Evolutionary conservation across 352 stramenopile species (phyloP).

Genomic region (Phytophthora syringae): DNA sequence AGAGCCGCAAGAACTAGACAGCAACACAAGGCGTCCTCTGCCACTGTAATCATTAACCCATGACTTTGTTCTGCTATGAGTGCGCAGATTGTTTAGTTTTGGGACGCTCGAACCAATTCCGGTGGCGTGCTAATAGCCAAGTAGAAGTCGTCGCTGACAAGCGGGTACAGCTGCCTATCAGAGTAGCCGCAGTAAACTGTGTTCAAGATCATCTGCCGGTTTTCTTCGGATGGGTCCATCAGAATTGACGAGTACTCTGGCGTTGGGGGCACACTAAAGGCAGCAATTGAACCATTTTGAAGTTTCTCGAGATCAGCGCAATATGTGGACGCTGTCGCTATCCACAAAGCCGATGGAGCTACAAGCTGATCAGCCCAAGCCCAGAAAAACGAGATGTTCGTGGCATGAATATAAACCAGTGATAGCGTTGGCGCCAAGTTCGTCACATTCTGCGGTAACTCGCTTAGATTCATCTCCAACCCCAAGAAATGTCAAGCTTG

Average conservation of each 20-base stretch:
- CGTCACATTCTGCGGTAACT: constrained; percentile 24
- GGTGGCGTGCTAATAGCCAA: constrained; percentile 13
- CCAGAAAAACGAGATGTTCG: constrained; percentile 22
- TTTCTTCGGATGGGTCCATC: constrained; percentile 17
- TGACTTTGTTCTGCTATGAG: too few relatives aligned
- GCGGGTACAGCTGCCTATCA: background rate
- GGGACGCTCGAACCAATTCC: background rate
- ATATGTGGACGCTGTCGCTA: constrained; percentile 9
- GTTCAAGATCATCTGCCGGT: constrained; percentile 1
- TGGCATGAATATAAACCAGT: background rate
- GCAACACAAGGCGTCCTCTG: background rate
- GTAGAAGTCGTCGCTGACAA: constrained; percentile 5
- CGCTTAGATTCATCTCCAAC: constrained; percentile 9
- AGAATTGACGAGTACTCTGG: constrained; percentile 13
- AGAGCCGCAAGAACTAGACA: constrained; percentile 71
- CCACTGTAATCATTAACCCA: constrained; percentile 36
- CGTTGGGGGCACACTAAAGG: constrained; percentile 2
- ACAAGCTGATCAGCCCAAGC: constrained; percentile 8
- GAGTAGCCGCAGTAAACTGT: background rate
- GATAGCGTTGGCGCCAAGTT: background rate
- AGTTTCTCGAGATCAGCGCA: constrained; percentile 18
- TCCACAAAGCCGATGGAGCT: background rate
- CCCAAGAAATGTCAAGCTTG: constrained; percentile 1
- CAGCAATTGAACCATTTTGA: background rate
- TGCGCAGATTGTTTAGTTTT: too few relatives aligned